Evolutionary conservation across 192 early-diverging fungal genomes (phyloP).

Genomic region (Backusella macrospora): DNA sequence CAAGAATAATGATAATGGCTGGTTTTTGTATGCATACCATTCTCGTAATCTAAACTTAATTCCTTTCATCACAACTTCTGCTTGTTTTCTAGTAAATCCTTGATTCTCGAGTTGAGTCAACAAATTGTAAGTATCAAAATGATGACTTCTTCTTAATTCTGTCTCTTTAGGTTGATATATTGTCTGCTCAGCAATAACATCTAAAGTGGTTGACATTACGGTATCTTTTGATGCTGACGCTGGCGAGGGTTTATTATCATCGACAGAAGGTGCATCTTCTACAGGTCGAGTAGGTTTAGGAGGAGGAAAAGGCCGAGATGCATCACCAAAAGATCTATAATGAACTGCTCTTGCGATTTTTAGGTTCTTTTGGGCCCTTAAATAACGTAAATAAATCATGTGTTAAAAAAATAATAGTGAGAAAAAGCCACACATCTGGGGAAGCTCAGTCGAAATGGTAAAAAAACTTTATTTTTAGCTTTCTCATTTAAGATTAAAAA

Average conservation of each 20-base stretch:
- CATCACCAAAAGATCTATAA: conserved; percentile 12
- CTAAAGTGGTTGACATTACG: conserved; percentile 22
- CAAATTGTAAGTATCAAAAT: conserved; percentile 82
- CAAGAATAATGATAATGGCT: not conserved
- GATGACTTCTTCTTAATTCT: conserved; percentile 35
- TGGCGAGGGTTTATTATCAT: not conserved
- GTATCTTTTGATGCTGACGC: not conserved
- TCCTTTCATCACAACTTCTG: conserved; percentile 73
- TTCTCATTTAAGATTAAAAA: not conserved
- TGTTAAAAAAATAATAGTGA: not conserved
- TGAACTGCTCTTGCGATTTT: not conserved
- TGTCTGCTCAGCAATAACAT: conserved; percentile 8
- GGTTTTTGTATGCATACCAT: conserved; percentile 40
- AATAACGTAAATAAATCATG: conserved; percentile 12
- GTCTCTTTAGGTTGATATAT: conserved; percentile 4
- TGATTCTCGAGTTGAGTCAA: conserved; percentile 64
- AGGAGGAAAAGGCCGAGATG: conserved; percentile 23
- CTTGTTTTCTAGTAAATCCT: conserved; percentile 72
- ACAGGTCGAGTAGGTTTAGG: conserved; percentile 33
- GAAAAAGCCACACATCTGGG: not conserved
- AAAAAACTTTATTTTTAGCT: conserved; percentile 6
- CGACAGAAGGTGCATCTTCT: not conserved
- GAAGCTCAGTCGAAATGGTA: not conserved
- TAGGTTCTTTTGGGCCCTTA: not conserved
- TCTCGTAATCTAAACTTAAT: conserved; percentile 72